Conservation (phyloP, 2,329 filamentous ascomycete genomes). For the Paradendryphiella salina region DNA sequence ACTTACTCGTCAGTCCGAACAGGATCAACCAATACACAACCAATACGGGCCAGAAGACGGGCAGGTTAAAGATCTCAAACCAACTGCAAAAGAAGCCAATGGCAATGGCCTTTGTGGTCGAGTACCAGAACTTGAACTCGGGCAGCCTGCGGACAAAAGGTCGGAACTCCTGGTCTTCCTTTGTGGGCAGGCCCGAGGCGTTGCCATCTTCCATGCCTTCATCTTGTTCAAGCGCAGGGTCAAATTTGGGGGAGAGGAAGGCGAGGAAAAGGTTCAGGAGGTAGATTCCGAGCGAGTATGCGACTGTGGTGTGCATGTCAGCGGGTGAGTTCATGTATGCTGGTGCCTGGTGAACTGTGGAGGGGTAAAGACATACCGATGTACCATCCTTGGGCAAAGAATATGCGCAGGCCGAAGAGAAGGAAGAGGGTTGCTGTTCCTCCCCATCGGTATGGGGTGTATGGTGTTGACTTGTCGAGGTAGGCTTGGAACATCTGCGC, state of each 20-base stretch:
- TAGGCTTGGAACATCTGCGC: constrained; percentile 87
- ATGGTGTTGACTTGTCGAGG: constrained; percentile 91
- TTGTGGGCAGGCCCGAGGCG: constrained; percentile 80
- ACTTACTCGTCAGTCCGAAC: constrained; percentile 90
- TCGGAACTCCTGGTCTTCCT: constrained; percentile 95
- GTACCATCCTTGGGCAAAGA: constrained; percentile 96
- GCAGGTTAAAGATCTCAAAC: constrained; percentile 93
- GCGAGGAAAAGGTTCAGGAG: constrained; percentile 98
- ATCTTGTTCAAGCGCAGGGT: constrained; percentile 92
- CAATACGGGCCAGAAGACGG: constrained; percentile 98
- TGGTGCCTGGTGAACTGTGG: not conserved
- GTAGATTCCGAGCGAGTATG: constrained; percentile 97
- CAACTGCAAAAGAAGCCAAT: constrained; percentile 88
- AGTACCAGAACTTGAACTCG: constrained; percentile 99
- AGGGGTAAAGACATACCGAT: constrained; percentile 66
- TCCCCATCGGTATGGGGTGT: constrained; percentile 85
- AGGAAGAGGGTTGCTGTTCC: constrained; percentile 76
- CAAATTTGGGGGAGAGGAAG: constrained; percentile 97
- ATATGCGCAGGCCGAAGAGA: constrained; percentile 85
- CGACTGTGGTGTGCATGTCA: constrained; percentile 61
- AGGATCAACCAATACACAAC: constrained; percentile 99
- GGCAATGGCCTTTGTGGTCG: constrained; percentile 81
- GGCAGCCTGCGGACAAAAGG: constrained; percentile 95
- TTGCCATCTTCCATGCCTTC: constrained; percentile 92
- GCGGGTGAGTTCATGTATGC: not conserved